Conservation (phyloP, 306 rosid genomes). For the Cicer cuneatum region DNA sequence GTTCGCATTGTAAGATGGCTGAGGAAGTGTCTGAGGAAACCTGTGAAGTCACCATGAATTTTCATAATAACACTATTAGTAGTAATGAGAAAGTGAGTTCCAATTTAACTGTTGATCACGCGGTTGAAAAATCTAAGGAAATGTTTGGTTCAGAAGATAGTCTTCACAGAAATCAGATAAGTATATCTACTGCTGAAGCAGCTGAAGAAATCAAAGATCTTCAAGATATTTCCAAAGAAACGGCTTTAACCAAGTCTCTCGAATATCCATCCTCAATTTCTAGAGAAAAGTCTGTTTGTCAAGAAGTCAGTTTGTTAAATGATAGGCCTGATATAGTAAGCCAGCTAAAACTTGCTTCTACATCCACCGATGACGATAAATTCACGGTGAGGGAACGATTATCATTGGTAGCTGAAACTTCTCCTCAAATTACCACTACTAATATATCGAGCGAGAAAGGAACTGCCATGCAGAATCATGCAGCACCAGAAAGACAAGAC, state of each 20-base stretch:
- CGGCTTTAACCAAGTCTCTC: conserved; percentile 41
- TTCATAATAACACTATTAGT: conserved; percentile 35
- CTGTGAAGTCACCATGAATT: conserved; percentile 23
- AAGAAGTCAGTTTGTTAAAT: conserved; percentile 48
- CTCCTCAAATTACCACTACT: conserved; percentile 50
- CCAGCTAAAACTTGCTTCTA: conserved; percentile 45
- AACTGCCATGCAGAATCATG: conserved; percentile 51
- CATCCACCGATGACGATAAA: conserved; percentile 74
- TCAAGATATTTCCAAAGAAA: conserved; percentile 51
- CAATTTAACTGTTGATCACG: conserved; percentile 37
- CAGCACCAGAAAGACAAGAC: conserved; percentile 59
- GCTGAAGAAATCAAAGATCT: conserved; percentile 49
- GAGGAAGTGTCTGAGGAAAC: conserved; percentile 47
- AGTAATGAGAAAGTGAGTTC: conserved; percentile 45
- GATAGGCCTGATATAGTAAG: conserved; percentile 44
- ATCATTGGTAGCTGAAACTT: conserved; percentile 59
- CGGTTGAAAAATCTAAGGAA: conserved; percentile 44
- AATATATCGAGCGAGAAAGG: conserved; percentile 59
- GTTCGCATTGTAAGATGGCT: conserved; percentile 50
- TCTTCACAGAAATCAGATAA: conserved; percentile 37
- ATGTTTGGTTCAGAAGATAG: conserved; percentile 38
- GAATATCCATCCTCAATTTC: conserved; percentile 48
- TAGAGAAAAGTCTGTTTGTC: conserved; percentile 56
- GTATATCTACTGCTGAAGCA: conserved; percentile 42
- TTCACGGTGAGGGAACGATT: conserved; percentile 76